These are phyloP conservation scores for Limonium bicolor DNA, from an alignment of 148 eudicot genomes.

Conservation along the genomic window DNA sequence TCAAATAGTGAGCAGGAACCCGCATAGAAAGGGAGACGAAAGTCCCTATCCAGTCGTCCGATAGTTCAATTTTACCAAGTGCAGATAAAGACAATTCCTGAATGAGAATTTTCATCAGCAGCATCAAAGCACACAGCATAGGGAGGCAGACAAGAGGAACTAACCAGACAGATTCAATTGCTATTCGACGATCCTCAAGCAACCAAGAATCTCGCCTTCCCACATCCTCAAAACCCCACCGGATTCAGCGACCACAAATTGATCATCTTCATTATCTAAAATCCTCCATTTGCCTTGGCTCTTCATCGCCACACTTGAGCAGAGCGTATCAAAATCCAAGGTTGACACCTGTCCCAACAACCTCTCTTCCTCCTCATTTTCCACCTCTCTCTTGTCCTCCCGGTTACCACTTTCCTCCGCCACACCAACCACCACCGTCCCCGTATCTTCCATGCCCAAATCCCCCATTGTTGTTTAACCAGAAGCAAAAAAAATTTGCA, in stretches of 20 bases:
- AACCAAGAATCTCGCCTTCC: conserved; percentile 94
- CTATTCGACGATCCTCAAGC: conserved; percentile 62
- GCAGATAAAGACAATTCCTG: too few species aligned
- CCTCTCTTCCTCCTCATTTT: conserved; percentile 40
- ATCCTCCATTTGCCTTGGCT: conserved; percentile 62
- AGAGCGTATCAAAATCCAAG: conserved; percentile 71
- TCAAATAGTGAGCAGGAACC: too few species aligned
- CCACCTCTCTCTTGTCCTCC: conserved; percentile 12
- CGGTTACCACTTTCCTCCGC: conserved; percentile 4
- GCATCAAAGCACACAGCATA: too few species aligned
- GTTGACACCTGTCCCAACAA: conserved; percentile 37
- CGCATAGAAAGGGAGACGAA: too few species aligned
- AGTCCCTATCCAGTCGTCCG: too few species aligned
- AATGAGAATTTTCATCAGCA: too few species aligned
- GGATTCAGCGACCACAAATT: conserved; percentile 14
- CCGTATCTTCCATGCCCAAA: conserved; percentile 10
- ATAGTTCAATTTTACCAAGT: too few species aligned
- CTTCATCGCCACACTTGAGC: conserved; percentile 87
- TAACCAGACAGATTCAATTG: conserved; percentile 67
- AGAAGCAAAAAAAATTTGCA: too few species aligned
- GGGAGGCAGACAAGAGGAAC: too few species aligned
- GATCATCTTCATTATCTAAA: conserved; percentile 20
- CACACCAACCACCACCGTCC: neutral
- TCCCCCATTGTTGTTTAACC: too few species aligned
- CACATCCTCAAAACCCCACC: conserved; percentile 85